phyloP scores from a whole-genome alignment of 164 flowering plant species.

The Liriodendron chinense region DNA sequence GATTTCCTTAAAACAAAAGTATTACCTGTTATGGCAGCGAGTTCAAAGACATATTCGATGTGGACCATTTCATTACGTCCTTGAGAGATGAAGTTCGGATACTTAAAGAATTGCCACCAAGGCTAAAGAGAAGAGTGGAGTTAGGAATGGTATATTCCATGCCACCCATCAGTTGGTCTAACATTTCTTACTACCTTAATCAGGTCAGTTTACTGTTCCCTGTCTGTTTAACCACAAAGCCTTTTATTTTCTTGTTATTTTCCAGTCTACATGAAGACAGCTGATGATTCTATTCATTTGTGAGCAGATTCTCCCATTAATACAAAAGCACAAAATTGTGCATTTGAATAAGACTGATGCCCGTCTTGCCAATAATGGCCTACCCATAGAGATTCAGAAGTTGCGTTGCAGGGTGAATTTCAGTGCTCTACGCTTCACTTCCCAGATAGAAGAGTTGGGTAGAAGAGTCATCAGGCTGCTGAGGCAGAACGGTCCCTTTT shows the following conservation, averaged over 20 bases:
- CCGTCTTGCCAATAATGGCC: constrained; percentile 83
- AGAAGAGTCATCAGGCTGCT: constrained; percentile 62
- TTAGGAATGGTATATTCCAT: constrained; percentile 51
- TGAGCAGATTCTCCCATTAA: constrained; percentile 80
- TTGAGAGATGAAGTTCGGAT: constrained; percentile 85
- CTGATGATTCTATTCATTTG: constrained; percentile 1
- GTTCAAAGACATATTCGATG: constrained; percentile 90
- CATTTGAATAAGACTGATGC: constrained; percentile 89
- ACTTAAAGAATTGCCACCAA: constrained; percentile 75
- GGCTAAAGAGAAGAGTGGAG: constrained; percentile 70
- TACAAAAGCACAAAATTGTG: constrained; percentile 71
- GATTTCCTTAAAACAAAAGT: background rate
- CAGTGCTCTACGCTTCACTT: constrained; percentile 67
- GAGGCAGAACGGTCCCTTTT: constrained; percentile 72
- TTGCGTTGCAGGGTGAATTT: constrained; percentile 89
- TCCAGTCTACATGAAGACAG: background rate
- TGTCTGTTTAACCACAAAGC: background rate
- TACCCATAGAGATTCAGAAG: constrained; percentile 74
- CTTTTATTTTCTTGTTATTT: background rate
- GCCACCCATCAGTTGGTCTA: constrained; percentile 96
- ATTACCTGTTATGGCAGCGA: constrained; percentile 49
- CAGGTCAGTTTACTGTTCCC: constrained; percentile 38
- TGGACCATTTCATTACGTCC: constrained; percentile 83
- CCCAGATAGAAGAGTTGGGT: constrained; percentile 89
- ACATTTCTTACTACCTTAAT: constrained; percentile 68